A percentile compares a stretch with the other conserved stretches of the same genome.
These are phyloP conservation scores for Heracleum sosnowskyi DNA, from an alignment of 129 eudicot species.

Conservation along the genomic window DNA sequence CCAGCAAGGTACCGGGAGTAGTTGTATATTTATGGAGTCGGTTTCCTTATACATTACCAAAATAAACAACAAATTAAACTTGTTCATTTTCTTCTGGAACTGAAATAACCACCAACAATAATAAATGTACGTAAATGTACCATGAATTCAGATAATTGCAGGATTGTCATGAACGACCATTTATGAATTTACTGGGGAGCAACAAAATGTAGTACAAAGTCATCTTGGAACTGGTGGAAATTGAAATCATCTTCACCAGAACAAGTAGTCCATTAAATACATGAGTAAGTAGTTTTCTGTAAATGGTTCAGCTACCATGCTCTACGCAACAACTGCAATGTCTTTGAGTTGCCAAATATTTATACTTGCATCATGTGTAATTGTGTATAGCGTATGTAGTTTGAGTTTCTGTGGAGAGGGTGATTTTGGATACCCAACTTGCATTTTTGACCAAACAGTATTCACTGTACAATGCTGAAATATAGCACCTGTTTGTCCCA, in stretches of 20 bases:
- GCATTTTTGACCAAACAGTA: background rate
- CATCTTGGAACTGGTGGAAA: conserved; percentile 1
- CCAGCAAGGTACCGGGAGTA: too few relatives aligned
- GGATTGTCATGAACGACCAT: background rate
- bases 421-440: background rate
- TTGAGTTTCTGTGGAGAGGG: background rate
- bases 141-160: background rate
- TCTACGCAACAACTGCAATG: background rate
- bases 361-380: background rate
- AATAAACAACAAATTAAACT: background rate
- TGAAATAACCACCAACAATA: background rate
- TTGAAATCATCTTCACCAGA: conserved; percentile 1
- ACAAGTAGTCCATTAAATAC: background rate
- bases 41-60: background rate
- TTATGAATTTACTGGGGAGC: background rate
- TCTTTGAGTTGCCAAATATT: background rate
- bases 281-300: background rate
- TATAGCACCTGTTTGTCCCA: background rate
- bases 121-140: background rate
- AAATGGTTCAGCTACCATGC: background rate
- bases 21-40: too few relatives aligned
- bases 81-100: background rate
- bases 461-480: background rate
- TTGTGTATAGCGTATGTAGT: background rate
- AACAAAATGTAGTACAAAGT: background rate